These are phyloP conservation scores for Exophiala phaeomuriformis DNA, from an alignment of 2,329 filamentous ascomycete genomes.

Conservation along the genomic window DNA sequence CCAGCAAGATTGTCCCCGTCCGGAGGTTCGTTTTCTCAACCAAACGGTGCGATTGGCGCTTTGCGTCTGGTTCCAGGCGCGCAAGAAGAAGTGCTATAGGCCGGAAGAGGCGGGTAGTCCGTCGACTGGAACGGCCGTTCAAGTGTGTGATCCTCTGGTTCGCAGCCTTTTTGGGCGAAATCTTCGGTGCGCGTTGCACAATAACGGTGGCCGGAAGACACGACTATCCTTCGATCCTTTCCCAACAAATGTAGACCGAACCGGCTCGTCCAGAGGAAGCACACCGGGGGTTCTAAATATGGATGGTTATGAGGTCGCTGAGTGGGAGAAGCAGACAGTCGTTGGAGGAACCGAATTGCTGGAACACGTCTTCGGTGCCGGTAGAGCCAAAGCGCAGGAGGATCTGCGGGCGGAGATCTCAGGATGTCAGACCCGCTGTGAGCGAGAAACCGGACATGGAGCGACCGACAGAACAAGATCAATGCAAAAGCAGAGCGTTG, in stretches of 20 bases:
- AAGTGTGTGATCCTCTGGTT: background rate
- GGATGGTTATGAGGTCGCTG: background rate
- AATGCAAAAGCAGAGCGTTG: background rate
- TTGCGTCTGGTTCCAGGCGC: background rate
- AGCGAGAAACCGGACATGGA: background rate
- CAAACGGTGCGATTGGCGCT: background rate
- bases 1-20: background rate
- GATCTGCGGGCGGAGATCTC: background rate
- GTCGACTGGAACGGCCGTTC: too few relatives aligned
- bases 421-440: background rate
- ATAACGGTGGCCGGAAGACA: background rate
- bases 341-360: background rate
- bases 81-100: background rate
- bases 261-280: background rate
- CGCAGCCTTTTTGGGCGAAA: background rate
- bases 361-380: background rate
- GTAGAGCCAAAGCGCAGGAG: slow-evolving; percentile 1
- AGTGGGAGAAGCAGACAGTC: background rate
- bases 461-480: background rate
- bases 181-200: background rate
- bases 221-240: background rate
- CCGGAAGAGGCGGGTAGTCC: background rate
- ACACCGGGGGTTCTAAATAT: background rate
- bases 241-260: background rate
- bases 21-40: background rate